phyloP scores from a whole-genome alignment of 495 filamentous ascomycete genomes.

The Neurospora sp. region DNA sequence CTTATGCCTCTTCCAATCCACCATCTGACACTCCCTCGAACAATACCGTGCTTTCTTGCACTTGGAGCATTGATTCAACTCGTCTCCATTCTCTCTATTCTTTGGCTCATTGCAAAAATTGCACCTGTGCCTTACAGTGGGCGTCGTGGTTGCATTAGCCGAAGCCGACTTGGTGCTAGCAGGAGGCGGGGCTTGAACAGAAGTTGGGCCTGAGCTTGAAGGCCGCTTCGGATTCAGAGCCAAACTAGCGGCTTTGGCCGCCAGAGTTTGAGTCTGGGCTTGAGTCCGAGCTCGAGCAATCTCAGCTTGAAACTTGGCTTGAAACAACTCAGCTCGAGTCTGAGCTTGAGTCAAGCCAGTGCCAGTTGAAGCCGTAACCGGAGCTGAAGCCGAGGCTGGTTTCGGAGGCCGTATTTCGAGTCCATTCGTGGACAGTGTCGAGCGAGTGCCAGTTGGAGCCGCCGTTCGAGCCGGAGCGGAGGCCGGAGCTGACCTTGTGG shows the following conservation, averaged over 20 bases:
- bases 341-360: background rate
- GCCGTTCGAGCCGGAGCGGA: background rate
- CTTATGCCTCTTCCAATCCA: conserved; percentile 21
- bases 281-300: background rate
- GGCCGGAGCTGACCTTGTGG: background rate
- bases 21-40: conserved; percentile 10
- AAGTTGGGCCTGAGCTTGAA: background rate
- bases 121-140: background rate
- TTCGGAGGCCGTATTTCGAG: background rate
- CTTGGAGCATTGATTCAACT: conserved; percentile 10
- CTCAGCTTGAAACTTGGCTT: background rate
- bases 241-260: background rate
- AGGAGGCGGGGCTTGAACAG: background rate
- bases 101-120: background rate
- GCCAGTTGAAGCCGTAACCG: background rate
- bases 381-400: background rate
- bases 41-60: conserved; percentile 15
- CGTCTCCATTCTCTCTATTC: conserved; percentile 1
- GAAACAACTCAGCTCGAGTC: background rate
- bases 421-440: background rate
- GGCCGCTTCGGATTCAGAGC: background rate
- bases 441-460: background rate
- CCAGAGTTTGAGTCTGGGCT: background rate
- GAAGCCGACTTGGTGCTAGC: background rate
- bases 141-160: background rate